A percentile compares a stretch with the other conserved stretches of the same genome.
Conservation (phyloP, 345 rosid species). For the Geranium rotundifolium region DNA sequence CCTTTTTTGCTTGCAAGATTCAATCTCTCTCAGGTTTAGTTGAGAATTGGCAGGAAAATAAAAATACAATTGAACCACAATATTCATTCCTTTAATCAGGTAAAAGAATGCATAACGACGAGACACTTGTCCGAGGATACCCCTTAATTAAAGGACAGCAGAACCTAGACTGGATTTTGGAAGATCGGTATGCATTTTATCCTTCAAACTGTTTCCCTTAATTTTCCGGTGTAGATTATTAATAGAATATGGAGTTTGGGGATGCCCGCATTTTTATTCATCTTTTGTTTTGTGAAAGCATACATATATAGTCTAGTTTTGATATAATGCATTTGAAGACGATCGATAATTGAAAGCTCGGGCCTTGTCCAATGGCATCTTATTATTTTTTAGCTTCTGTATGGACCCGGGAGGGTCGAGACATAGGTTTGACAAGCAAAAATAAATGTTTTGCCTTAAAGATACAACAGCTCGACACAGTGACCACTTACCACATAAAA, state of each 20-base stretch:
- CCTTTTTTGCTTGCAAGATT: not conserved
- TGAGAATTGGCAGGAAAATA: too few species aligned
- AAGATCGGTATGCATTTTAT: conserved; percentile 52
- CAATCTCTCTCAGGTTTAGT: not conserved
- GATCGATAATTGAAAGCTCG: too few species aligned
- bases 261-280: too few species aligned
- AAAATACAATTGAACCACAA: not conserved
- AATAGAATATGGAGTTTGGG: too few species aligned
- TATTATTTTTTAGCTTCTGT: not conserved
- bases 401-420: not conserved
- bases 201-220: not conserved
- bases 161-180: conserved; percentile 70
- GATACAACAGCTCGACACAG: not conserved
- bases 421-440: not conserved
- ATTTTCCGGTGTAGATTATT: not conserved
- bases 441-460: not conserved
- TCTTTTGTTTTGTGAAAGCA: too few species aligned
- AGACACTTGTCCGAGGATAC: conserved; percentile 78
- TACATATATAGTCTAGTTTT: not conserved
- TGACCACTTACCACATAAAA: not conserved
- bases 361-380: not conserved
- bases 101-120: conserved; percentile 57
- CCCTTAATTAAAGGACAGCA: conserved; percentile 88
- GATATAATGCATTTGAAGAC: not conserved
- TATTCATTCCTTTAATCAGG: conserved; percentile 29